These are phyloP conservation scores for Backusella parvicylindrica DNA, from an alignment of 192 early-diverging fungal genomes.

Conservation along the genomic window DNA sequence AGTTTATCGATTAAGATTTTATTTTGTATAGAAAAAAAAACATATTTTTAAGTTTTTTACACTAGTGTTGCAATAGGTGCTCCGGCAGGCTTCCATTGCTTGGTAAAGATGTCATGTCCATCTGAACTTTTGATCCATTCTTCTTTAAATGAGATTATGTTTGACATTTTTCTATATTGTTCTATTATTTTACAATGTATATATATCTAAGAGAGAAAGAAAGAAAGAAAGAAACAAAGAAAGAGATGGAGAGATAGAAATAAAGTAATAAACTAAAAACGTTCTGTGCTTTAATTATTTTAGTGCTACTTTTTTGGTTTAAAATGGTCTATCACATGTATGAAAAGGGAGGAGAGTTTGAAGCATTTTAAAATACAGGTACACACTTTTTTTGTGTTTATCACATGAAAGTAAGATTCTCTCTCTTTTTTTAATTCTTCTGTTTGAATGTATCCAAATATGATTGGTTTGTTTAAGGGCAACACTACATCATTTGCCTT, in stretches of 20 bases:
- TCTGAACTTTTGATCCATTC: conserved; percentile 45
- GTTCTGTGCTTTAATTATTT: not conserved
- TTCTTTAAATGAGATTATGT: conserved; percentile 21
- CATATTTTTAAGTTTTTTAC: not conserved
- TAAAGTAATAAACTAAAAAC: not conserved
- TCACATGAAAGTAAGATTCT: no score
- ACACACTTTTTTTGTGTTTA: not conserved
- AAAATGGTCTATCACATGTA: not conserved
- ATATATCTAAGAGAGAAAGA: not conserved
- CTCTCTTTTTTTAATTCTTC: no score
- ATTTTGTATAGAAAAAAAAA: no score
- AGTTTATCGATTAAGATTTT: no score
- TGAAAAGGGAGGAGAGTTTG: not conserved
- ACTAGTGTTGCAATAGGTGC: conserved; percentile 10
- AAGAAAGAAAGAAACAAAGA: not conserved
- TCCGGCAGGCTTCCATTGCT: conserved; percentile 38
- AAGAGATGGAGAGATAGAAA: not conserved
- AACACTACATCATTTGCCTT: no score
- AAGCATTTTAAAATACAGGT: not conserved
- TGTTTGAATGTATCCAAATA: no score
- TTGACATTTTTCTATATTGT: not conserved
- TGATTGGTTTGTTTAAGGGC: not conserved
- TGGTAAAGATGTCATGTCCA: conserved; percentile 43
- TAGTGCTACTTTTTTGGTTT: not conserved
- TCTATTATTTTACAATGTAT: not conserved